Base-by-base conservation (phyloP, 176 grass and related monocot genomes). In the Triticum dicoccoides region DNA sequence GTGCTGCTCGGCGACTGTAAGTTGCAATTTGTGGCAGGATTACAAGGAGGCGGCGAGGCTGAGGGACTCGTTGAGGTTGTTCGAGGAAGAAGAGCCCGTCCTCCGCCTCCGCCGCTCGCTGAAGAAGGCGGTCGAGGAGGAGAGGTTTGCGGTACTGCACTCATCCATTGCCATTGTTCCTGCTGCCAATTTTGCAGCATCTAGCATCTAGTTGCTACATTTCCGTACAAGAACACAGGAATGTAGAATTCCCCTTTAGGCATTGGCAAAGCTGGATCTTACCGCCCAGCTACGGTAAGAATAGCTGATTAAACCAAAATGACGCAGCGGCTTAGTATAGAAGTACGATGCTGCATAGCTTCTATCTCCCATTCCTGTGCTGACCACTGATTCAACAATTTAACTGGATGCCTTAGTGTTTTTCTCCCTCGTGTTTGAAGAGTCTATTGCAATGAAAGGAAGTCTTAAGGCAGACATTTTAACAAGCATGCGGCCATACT, bases 41-140 rank as follows among this genome's bases (percentile, higher is more conserved):
- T 97, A 97, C 59, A 92, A 97, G 90, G 92, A 97, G 63, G 95
- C 92, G 0, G 92, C 92, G 14, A 89, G 92, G 73, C n/a, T 94
- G 71, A 90, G 92, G 83, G 92, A 94, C 64, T 97, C 88, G 24
- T 71, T 97, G 76, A 90, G 41, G 85, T 90, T 77, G 15, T 92
- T 97, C 12, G 92, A 94, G 89, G 92, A 94, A 29, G 92, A 94
- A 42, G 92, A 97, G 74, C 92, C 92, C 0, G 86, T 94, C 17
- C 73, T 94, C 32, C 90, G 90, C 20, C 92, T 97, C 45, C 90
- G 79, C 61, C 65, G 85, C 27, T 80, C 82, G 66, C 85, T 94
- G 83, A 86, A 76, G 59, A 92, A 97, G 33, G 95, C 90, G 1
- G 72, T 91, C 2, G 56, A 92, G 17, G 95, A 92, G 73, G 90